A percentile compares a stretch with the other conserved stretches of the same genome.
Evolutionary conservation across 176 grass and related monocot genomes (phyloP).

Genomic region (Tuctoria greenei): DNA sequence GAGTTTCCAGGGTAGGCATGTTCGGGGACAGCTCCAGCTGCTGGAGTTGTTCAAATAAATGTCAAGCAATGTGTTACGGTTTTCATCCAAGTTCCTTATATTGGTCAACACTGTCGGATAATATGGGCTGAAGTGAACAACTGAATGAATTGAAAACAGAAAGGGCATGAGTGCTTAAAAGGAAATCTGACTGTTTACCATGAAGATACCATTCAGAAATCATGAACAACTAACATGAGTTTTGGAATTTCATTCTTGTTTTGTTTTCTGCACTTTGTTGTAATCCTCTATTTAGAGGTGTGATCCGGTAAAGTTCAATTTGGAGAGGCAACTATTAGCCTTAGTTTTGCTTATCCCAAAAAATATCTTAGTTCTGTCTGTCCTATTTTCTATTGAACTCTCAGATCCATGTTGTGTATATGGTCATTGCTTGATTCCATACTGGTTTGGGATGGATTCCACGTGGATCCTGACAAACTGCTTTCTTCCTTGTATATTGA

Average conservation of each 20-base stretch:
- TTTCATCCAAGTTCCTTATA: neutral
- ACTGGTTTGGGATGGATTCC: neutral
- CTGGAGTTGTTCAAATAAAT: neutral
- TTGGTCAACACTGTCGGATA: neutral
- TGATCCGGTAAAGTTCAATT: neutral
- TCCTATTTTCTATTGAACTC: neutral
- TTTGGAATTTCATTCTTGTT: neutral
- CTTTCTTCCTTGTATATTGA: neutral
- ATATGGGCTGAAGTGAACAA: neutral
- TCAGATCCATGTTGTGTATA: neutral
- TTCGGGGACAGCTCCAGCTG: neutral
- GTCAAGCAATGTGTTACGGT: neutral
- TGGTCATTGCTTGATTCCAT: neutral
- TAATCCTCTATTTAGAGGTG: neutral
- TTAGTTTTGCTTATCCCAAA: neutral
- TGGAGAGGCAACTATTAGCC: neutral
- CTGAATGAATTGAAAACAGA: neutral
- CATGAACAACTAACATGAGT: neutral
- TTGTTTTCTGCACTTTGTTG: neutral
- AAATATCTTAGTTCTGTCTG: neutral
- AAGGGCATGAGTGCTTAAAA: neutral
- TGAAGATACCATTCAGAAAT: neutral
- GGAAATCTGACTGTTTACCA: neutral
- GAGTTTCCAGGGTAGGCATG: neutral
- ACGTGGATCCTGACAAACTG: neutral